Evolutionary conservation across 345 rosid species (phyloP).

Genomic region (Populus nigra): DNA sequence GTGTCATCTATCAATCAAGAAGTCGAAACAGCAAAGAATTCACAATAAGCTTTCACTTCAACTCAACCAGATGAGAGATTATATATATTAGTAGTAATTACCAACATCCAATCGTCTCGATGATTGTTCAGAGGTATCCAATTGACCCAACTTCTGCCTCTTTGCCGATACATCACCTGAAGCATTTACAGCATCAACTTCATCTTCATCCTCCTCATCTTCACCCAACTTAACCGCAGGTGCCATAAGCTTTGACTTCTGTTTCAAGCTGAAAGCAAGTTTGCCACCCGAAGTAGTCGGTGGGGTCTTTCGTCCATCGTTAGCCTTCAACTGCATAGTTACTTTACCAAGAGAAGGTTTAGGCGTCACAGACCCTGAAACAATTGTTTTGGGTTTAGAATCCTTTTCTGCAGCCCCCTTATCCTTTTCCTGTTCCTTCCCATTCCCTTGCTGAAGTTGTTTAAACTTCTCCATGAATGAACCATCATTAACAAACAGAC

Average conservation of each 20-base stretch:
- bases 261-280: constrained; percentile 97
- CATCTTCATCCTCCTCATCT: constrained; percentile 82
- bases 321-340: constrained; percentile 45
- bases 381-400: constrained; percentile 60
- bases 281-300: constrained; percentile 59
- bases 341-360: constrained; percentile 43
- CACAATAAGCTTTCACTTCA: constrained; percentile 19
- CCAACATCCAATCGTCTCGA: constrained; percentile 63
- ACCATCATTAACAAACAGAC: constrained; percentile 92
- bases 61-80: constrained; percentile 22
- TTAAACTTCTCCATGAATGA: constrained; percentile 99
- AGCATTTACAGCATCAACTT: constrained; percentile 43
- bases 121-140: constrained; percentile 45
- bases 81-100: constrained; percentile 59
- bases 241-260: constrained; percentile 81
- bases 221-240: constrained; percentile 78
- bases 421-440: constrained; percentile 39
- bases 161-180: constrained; percentile 49
- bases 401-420: constrained; percentile 40
- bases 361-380: constrained; percentile 46
- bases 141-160: constrained; percentile 65
- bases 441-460: constrained; percentile 83
- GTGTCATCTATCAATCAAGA: not conserved
- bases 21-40: constrained; percentile 7
- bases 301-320: constrained; percentile 40